Conservation (phyloP, 306 rosid species). For the Lotus japonicus region DNA sequence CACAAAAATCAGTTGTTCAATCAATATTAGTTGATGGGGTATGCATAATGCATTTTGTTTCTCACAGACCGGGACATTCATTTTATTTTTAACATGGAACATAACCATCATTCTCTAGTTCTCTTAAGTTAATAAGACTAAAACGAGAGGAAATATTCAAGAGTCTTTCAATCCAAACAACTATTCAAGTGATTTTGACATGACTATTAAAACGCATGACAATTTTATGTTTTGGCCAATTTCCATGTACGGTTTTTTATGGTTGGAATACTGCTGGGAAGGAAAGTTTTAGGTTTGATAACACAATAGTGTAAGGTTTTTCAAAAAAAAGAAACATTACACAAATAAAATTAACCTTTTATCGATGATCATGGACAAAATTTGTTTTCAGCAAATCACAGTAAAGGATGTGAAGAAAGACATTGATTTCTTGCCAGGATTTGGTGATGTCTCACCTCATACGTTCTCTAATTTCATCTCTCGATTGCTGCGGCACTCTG, state of each 20-base stretch:
- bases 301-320: background rate
- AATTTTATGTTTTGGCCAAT: background rate
- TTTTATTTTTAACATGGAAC: background rate
- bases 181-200: background rate
- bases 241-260: background rate
- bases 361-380: background rate
- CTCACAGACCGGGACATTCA: background rate
- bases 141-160: background rate
- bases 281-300: background rate
- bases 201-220: background rate
- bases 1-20: background rate
- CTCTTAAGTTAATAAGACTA: background rate
- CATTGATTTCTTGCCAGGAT: background rate
- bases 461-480: background rate
- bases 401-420: background rate
- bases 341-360: background rate
- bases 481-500: background rate
- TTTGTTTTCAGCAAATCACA: background rate
- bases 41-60: background rate
- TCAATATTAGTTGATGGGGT: background rate
- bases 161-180: background rate
- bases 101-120: background rate
- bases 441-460: background rate
- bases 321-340: background rate
- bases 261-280: background rate